Evolutionary conservation across 2,329 filamentous ascomycete genomes (phyloP), one percentile per base, ranked within the genome.

Genomic region (Didymella lethalis): DNA sequence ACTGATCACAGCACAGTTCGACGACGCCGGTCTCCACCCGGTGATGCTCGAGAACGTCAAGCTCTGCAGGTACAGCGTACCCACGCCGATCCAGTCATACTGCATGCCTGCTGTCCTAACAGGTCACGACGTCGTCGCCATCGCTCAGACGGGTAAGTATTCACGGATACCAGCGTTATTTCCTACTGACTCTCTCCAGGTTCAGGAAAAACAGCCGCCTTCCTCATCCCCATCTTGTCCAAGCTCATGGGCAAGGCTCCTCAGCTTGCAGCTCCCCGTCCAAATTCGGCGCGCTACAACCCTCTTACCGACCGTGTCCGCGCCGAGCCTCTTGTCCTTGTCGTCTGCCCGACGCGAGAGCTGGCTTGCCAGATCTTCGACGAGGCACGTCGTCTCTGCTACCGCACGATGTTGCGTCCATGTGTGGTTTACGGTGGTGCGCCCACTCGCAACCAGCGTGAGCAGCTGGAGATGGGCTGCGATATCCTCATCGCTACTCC

Each of bases 231-330:
- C 0, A 91, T 96, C 59, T 72, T 98, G 50, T 96, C 93, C 60
- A 90, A 91, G 75, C 80, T 99, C 23, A 97, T 98, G 92, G 95
- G 95, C 26, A 98, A 98, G 80, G 92, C 91, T 6, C 95, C 93
- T 80, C 93, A 93, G 78, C 81, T 97, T 7, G 89, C 89, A 1
- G 93, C 91, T 5, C 84, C 87, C 44, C 90, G 93, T 4, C 92
- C 93, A 0, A 88, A 89, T 62, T 82, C 86, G 0, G 75, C 77
- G 1, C 82, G 79, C 0, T 89, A 87, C 69, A 79, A 85, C 11
- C 77, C 83, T 2, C 79, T 70, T 67, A 71, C 73, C 16, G 76
- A 86, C 20, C 76, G 78, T 2, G 85, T 91, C 38, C 86, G 86
- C 43, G 94, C 93, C 7, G 93, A 98, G 81, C 95, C 95, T 4